Base-by-base conservation (phyloP, 768 basidiomycete species). In the Thelephora aurantiotincta region DNA sequence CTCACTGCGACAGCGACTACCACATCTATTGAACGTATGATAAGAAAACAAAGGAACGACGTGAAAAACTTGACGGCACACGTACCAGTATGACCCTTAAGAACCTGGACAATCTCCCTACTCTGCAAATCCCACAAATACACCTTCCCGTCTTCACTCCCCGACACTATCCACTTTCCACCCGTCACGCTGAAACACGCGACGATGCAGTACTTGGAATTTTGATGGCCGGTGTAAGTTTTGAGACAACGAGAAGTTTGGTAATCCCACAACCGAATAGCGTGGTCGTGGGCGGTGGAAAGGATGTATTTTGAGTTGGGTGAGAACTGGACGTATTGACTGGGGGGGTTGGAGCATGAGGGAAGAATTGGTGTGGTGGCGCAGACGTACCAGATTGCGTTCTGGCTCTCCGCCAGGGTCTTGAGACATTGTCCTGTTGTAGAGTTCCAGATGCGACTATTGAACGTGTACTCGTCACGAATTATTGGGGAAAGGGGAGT, bases 251-350 rank as follows among this genome's bases (percentile, higher is more conserved):
- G 81, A 0, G 87, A 83, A 0, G 82, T 84, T 52, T 93, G 88
- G 61, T 91, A 94, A 58, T 96, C 89, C 92, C 94, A 97, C 3
- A 99, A 68, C 1, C 94, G 81, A 52, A 97, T 89, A 0, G 85
- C 82, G 49, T 82, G 89, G 58, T 97, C 92, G 58, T 97, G 84
- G 0, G 94, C 88, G 0, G 91, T 88, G 1, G 91, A 91, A 45
- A 99, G 73, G 46, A 99, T 84, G 64, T 90, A 93, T 64, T 87
- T 88, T 6, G 89, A 91, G 57, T 96, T 96, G 7, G 94, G 94
- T 0, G 93, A 93, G 66, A 99, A 97, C 56, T 83, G 78, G 13
- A 92, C 90, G 57, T 85, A 83, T 64, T 93, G 89, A 51, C 89
- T 89, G 30, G 14, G 45, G 43, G 37, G 41, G 22, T 20, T n/a